Base-by-base conservation (phyloP, 148 eudicot genomes). In the Arbutus unedo region DNA sequence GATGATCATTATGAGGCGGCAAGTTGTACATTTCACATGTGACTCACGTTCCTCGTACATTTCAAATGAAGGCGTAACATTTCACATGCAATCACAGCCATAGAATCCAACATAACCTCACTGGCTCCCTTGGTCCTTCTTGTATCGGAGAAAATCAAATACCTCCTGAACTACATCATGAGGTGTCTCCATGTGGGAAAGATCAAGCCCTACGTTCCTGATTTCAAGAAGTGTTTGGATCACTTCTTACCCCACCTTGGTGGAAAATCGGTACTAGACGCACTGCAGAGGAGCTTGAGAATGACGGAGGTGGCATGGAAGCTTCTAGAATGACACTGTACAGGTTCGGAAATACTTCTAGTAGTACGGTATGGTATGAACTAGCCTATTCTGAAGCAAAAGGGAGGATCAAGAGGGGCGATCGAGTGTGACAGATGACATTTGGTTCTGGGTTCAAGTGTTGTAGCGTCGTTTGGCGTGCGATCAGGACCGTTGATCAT, bases 241-340 rank as follows among this genome's bases (percentile, higher is more conserved):
- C 88, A 86, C 21, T 83, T 86, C 78, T 75, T 82, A 4, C 78
- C 85, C 10, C 88, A 86, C 25, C 73, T 83, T 2, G 88, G 88
- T 5, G 88, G 68, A 14, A 86, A 77, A 47, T 79, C 79, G 10
- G 85, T 83, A 23, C 54, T 86, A 66, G 86, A 83, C 50, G 77
- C 53, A 51, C 54, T 86, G 66, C 79, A 86, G 70, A 83, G 19
- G 74, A 83, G 25, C 10, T 74, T 86, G 21, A 43, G 59, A 74
- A 19, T 86, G 19, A 50, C 45, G 4, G 75, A 14, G 74, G 2
- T 41, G 81, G 70, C 49, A 74, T 85, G 87, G 81, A 85, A 81
- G 70, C 87, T 66, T 76, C 87, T 70, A 85, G 87, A 47, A 85
- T 85, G 87, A 85, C 87, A 0, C 64, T 85, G 31, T 31, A 31